These are phyloP conservation scores for Echinosophora koreensis DNA, from an alignment of 306 rosid species.

Conservation along the genomic window DNA sequence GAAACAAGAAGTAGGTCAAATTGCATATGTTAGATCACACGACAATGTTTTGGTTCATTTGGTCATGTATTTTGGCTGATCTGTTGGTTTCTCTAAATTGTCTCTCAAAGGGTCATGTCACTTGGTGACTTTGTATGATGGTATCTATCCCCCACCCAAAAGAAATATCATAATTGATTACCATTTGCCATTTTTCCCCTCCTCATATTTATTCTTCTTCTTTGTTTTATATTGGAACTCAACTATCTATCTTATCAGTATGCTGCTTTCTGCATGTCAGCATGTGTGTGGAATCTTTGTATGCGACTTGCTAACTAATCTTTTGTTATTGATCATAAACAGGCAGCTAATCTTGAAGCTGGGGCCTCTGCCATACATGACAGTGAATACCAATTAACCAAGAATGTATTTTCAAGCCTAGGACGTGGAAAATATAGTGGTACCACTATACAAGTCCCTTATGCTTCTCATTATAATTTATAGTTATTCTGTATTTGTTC, in stretches of 20 bases:
- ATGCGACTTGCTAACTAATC: slow-evolving; percentile 34
- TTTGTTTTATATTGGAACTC: slow-evolving; percentile 5
- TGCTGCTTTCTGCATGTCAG: neutral
- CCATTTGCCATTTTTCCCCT: neutral
- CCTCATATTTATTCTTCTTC: slow-evolving; percentile 7
- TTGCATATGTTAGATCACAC: slow-evolving; percentile 34
- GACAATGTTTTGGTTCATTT: slow-evolving; percentile 41
- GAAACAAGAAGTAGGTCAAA: slow-evolving; percentile 24
- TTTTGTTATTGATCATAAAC: slow-evolving; percentile 49
- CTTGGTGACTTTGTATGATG: slow-evolving; percentile 19
- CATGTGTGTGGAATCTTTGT: neutral
- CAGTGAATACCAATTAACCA: slow-evolving; percentile 81
- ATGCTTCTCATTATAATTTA: slow-evolving; percentile 9
- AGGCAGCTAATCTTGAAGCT: slow-evolving; percentile 92
- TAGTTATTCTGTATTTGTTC: slow-evolving; percentile 32
- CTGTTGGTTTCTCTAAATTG: slow-evolving; percentile 16
- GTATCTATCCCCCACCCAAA: neutral
- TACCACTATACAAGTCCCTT: slow-evolving; percentile 42
- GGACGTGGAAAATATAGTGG: slow-evolving; percentile 92
- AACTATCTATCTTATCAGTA: neutral
- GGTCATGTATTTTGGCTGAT: slow-evolving; percentile 42
- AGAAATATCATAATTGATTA: neutral
- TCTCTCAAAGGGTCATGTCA: slow-evolving; percentile 4
- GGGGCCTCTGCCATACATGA: slow-evolving; percentile 78
- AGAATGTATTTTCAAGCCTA: slow-evolving; percentile 78